These are phyloP conservation scores for Triglochin maritima DNA, from an alignment of 106 monocot species.

Conservation along the genomic window DNA sequence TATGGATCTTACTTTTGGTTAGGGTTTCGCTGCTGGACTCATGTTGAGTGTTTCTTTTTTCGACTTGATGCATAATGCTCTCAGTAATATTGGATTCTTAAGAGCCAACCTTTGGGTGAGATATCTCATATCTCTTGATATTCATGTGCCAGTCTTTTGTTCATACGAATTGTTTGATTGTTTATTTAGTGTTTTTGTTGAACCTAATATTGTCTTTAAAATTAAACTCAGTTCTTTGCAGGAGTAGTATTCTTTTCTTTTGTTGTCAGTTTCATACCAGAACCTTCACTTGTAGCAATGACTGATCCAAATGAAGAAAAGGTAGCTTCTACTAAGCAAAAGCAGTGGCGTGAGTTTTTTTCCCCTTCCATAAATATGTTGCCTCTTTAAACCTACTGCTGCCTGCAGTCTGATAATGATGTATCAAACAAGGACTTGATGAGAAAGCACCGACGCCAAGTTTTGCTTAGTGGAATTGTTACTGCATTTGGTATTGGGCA, in stretches of 20 bases:
- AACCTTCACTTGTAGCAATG: conserved; percentile 46
- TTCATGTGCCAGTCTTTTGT: too few species aligned
- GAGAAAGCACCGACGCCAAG: conserved; percentile 87
- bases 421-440: conserved; percentile 73
- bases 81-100: conserved; percentile 91
- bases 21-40: conserved; percentile 98
- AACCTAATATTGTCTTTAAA: too few species aligned
- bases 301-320: conserved; percentile 13
- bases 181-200: too few species aligned
- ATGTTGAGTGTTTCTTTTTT: conserved; percentile 99
- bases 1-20: conserved; percentile 4
- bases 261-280: conserved; percentile 82
- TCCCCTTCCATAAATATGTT: too few species aligned
- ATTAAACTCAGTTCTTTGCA: conserved; percentile 60
- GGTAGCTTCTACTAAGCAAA: neutral
- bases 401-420: conserved; percentile 51
- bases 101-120: conserved; percentile 96
- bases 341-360: too few species aligned
- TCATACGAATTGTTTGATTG: too few species aligned
- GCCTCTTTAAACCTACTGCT: too few species aligned
- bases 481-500: conserved; percentile 70
- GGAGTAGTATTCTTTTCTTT: conserved; percentile 78
- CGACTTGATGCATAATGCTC: conserved; percentile 96
- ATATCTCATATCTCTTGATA: neutral
- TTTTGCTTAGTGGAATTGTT: conserved; percentile 84